Evolutionary conservation across 768 basidiomycete species (phyloP), one percentile per base, ranked within the genome.

Genomic region (Psilocybe azurescens): DNA sequence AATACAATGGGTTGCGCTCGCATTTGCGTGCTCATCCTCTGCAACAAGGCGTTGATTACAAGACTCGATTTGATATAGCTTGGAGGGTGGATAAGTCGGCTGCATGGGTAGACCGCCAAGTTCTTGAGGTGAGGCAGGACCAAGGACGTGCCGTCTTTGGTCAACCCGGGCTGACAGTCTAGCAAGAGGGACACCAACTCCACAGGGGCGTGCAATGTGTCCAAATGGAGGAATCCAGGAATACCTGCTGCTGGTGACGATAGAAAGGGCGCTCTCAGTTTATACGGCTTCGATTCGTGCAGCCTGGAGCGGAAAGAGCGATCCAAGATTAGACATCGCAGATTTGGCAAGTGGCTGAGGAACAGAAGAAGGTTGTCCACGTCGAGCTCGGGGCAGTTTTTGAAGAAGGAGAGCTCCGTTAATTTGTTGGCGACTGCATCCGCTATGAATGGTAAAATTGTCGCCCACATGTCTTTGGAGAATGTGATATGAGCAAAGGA

Each of bases 401-500:
- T 50, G 51, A 61, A 61, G 32, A 70, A 63, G n/a, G 65, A 59
- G 6, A 70, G 57, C 11, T 61, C 57, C 11, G 56, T 67, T 18
- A 70, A 44, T 28, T 65, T 62, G 24, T 46, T 20, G 1, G 65
- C 58, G 1, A 67, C 50, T 2, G 64, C 66, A 10, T 64, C 64
- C 3, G 61, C 64, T n/a, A 70, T 65, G 48, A 63, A 48, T 28
- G 65, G 64, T 11, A 70, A 63, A 13, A 70, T 28, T 2, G 59
- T 53, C 7, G 55, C 38, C 69, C 69, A 70, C 13, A 55, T 52
- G 8, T 65, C 58, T 32, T 60, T 62, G 8, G 64, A 39, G 38
- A 67, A 64, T 11, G 59, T 46, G 33, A 70, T 64, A 38, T 68
- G 61, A 11, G 67, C 69, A 52, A 70, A 70, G 3, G 69, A 67